phyloP scores from a whole-genome alignment of 1,284 basidiomycete genomes.

The Calocybe gambosa region DNA sequence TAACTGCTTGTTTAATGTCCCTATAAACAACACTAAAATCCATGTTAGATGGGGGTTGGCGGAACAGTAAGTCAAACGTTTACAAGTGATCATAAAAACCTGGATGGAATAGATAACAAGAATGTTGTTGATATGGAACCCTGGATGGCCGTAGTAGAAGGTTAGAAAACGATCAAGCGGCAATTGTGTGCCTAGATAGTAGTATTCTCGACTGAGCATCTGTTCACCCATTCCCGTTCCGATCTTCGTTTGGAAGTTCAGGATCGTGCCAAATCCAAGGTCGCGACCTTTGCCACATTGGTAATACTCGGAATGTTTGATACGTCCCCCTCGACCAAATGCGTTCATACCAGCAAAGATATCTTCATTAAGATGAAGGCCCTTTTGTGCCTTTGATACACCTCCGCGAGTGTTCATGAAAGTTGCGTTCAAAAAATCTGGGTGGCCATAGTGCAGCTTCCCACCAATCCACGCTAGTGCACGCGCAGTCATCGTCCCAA shows the following conservation, averaged over 20 bases:
- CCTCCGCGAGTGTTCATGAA: constrained; percentile 99
- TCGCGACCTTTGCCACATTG: constrained; percentile 99
- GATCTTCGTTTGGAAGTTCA: constrained; percentile 99
- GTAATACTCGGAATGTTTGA: constrained; percentile 99
- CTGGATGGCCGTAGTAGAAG: constrained; percentile 99
- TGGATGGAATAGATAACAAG: constrained; percentile 96
- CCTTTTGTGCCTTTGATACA: constrained; percentile 99
- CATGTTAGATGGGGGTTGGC: constrained; percentile 11
- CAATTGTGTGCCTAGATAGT: constrained; percentile 97
- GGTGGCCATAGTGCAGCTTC: constrained; percentile 98
- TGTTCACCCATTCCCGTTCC: constrained; percentile 99
- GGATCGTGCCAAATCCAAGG: constrained; percentile 97
- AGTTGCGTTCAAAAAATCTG: constrained; percentile 97
- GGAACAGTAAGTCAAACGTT: constrained; percentile 27
- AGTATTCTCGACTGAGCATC: constrained; percentile 99
- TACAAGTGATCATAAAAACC: constrained; percentile 87
- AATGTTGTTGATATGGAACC: constrained; percentile 99
- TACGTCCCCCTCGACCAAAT: constrained; percentile 95
- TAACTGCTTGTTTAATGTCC: constrained; percentile 89
- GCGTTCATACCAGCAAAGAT: constrained; percentile 99
- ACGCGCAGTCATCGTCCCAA: constrained; percentile 97
- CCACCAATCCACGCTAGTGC: constrained; percentile 97
- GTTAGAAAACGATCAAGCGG: constrained; percentile 98
- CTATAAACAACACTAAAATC: constrained; percentile 76
- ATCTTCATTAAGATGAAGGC: constrained; percentile 98